phyloP scores from a whole-genome alignment of 2,329 filamentous ascomycete genomes.

The Hymenoscyphus repandus region DNA sequence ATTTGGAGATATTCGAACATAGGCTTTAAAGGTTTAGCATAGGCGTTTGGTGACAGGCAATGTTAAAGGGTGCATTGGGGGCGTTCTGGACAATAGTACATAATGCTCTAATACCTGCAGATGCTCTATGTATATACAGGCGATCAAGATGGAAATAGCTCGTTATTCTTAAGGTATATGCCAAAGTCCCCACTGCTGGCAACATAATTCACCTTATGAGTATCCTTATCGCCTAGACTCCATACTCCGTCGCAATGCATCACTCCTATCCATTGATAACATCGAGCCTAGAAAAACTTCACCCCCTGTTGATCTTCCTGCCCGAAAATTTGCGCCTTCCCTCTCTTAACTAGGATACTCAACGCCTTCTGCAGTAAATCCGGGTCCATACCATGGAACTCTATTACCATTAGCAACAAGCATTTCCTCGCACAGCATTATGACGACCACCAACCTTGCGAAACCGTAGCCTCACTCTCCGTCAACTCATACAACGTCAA shows the following conservation, averaged over 20 bases:
- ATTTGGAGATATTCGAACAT: conserved; percentile 27
- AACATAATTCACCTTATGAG: too few species aligned
- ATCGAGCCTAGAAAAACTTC: conserved; percentile 73
- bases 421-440: background rate
- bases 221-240: background rate
- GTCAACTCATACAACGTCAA: conserved; percentile 88
- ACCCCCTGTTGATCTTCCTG: conserved; percentile 83
- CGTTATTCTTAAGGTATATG: background rate
- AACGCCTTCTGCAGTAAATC: conserved; percentile 77
- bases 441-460: conserved; percentile 49
- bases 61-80: background rate
- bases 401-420: conserved; percentile 37
- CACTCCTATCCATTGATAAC: conserved; percentile 1
- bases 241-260: conserved; percentile 4
- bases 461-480: conserved; percentile 75
- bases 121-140: too few species aligned
- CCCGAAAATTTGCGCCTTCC: conserved; percentile 91
- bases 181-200: too few species aligned
- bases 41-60: conserved; percentile 16
- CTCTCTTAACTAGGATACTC: conserved; percentile 76
- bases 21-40: conserved; percentile 22
- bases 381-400: conserved; percentile 83
- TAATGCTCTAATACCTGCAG: too few species aligned
- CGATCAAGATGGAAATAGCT: background rate
- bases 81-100: background rate